phyloP scores from a whole-genome alignment of 106 monocot genomes.

The Dendrobium chrysotoxum region DNA sequence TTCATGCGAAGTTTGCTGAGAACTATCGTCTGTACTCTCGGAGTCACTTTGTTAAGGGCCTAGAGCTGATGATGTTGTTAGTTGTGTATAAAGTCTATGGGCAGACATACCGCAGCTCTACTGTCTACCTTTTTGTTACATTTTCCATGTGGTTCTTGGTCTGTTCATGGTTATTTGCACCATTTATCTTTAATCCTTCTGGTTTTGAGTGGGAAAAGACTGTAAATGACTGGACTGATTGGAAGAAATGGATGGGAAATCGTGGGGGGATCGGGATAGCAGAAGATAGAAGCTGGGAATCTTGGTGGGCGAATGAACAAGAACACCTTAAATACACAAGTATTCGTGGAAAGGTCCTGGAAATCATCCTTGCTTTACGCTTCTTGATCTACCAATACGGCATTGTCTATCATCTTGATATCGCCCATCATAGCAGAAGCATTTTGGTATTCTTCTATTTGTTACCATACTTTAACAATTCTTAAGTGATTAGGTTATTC shows the following conservation, averaged over 20 bases:
- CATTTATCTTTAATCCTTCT: conserved; percentile 83
- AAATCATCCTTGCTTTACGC: conserved; percentile 74
- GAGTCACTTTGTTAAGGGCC: conserved; percentile 91
- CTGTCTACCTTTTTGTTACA: conserved; percentile 69
- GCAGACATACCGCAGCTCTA: conserved; percentile 59
- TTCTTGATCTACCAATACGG: conserved; percentile 90
- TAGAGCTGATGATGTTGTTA: conserved; percentile 77
- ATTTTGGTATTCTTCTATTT: conserved; percentile 42
- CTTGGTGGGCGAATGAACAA: conserved; percentile 90
- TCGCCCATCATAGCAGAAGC: conserved; percentile 66
- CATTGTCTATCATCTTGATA: conserved; percentile 92
- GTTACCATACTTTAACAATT: background rate
- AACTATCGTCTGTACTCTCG: conserved; percentile 88
- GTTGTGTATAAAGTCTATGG: conserved; percentile 82
- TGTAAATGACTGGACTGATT: conserved; percentile 90
- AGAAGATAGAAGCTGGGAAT: conserved; percentile 76
- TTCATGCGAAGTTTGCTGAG: conserved; percentile 87
- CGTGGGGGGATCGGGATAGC: conserved; percentile 84
- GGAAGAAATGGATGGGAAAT: conserved; percentile 94
- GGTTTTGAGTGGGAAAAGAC: conserved; percentile 97
- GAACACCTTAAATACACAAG: conserved; percentile 65
- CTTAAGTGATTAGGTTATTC: background rate
- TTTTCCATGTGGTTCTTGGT: conserved; percentile 94
- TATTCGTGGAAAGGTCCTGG: conserved; percentile 44
- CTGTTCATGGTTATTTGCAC: conserved; percentile 90